A percentile compares a stretch with the other conserved stretches of the same genome.
Evolutionary conservation across 1,284 basidiomycete genomes (phyloP).

Genomic region (Taiwanofungus camphoratus): DNA sequence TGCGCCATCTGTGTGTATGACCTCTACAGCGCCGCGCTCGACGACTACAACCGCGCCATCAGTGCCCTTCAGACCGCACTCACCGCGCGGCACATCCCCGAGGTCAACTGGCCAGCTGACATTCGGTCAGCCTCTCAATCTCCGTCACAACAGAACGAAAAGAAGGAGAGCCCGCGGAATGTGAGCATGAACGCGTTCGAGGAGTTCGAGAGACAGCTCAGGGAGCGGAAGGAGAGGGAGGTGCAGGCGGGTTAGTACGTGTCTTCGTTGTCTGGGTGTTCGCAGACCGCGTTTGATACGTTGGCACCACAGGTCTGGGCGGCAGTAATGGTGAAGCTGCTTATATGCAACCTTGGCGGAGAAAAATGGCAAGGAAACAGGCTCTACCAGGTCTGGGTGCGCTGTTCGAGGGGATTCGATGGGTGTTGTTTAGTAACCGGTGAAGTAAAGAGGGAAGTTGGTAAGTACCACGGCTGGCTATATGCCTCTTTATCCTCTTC

Average conservation of each 20-base stretch:
- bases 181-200: conserved; percentile 55
- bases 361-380: background rate
- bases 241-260: conserved; percentile 20
- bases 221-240: conserved; percentile 35
- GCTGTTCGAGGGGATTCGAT: conserved; percentile 26
- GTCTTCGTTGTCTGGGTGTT: conserved; percentile 3
- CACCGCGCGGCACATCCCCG: conserved; percentile 41
- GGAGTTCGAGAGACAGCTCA: conserved; percentile 53
- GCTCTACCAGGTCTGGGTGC: conserved; percentile 2
- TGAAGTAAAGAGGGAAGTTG: conserved; percentile 5
- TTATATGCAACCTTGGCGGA: conserved; percentile 2
- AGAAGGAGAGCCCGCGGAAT: conserved; percentile 25
- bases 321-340: conserved; percentile 5
- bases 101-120: conserved; percentile 58
- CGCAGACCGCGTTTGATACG: background rate
- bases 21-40: conserved; percentile 73
- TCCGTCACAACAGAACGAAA: conserved; percentile 4
- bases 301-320: background rate
- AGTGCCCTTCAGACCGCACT: conserved; percentile 47
- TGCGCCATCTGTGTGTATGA: conserved; percentile 89
- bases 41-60: conserved; percentile 58
- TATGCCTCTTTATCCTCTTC: background rate
- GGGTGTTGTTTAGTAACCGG: conserved; percentile 27
- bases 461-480: background rate
- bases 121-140: conserved; percentile 31